Evolutionary conservation across 306 rosid species (phyloP), one percentile per base, ranked within the genome.

Genomic region (Casuarina cunninghamiana): DNA sequence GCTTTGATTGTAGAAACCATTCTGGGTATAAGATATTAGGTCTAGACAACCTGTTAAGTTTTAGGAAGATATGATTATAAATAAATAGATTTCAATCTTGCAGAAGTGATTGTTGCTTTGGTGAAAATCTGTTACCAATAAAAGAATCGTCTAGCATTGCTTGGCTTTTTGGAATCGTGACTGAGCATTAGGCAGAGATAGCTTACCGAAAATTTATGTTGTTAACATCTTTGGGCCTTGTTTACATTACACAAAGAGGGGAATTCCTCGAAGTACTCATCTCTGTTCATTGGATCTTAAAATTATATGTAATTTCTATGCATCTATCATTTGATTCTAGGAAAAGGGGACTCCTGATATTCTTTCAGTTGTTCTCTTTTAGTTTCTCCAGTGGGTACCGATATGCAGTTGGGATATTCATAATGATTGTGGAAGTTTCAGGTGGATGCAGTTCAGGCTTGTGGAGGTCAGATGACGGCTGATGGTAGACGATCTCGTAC

Each of bases 391-490:
- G 21, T 75, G 60, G 58, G 37, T 82, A 54, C 6, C 8, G 5
- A 9, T 67, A 12, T 67, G 35, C 75, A 9, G 41, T 73, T 44
- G 55, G 70, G 57, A 66, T 71, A n/a, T 79, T 80, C 53, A 67
- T 72, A 71, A 72, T 69, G 72, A 79, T 19, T 71, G 75, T 80
- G 69, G 11, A 60, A 71, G 21, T 62, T 67, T 70, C 90, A 94
- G 97, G 98, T 94, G 80, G 91, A 92, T 79, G 94, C 93, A 57
- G 78, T 94, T 76, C 93, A 90, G 79, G 79, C 94, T 53, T 92
- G 96, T 71, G 98, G 98, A 69, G 98, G 96, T 77, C 97, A 92
- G 91, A 83, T 73, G 93, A 90, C 94, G 73, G 84, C 83, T 45
- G 96, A 91, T 85, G 96, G 96, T 19, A 85, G 79, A 69, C 97